These are phyloP conservation scores for Lecanicillium sp. DNA, from an alignment of 2,329 filamentous ascomycete genomes.

Conservation along the genomic window DNA sequence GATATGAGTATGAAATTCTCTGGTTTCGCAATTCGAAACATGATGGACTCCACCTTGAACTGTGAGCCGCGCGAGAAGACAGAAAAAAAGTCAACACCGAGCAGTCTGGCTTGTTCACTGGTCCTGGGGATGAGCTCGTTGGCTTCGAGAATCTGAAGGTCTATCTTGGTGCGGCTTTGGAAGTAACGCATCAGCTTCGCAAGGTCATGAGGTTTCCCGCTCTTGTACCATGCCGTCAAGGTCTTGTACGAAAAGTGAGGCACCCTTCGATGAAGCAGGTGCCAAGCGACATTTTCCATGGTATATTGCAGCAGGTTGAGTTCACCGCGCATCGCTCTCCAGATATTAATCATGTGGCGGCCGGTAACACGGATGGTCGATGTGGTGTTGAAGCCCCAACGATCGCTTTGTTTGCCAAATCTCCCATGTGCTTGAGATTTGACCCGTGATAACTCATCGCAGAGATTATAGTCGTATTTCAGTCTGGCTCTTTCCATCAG, in stretches of 20 bases:
- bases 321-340: constrained; percentile 92
- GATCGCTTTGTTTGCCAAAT: constrained; percentile 79
- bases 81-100: constrained; percentile 95
- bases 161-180: constrained; percentile 64
- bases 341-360: constrained; percentile 93
- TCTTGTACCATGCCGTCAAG: constrained; percentile 76
- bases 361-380: constrained; percentile 91
- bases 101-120: constrained; percentile 85
- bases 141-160: constrained; percentile 84
- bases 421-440: constrained; percentile 76
- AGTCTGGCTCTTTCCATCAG: constrained; percentile 80
- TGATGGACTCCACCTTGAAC: constrained; percentile 97
- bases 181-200: constrained; percentile 75
- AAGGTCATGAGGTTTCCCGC: constrained; percentile 61
- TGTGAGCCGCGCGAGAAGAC: constrained; percentile 93
- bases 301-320: constrained; percentile 89
- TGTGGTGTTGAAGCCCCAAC: constrained; percentile 91
- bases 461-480: constrained; percentile 86
- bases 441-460: constrained; percentile 85
- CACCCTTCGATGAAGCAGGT: constrained; percentile 78
- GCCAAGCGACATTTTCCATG: constrained; percentile 92
- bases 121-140: constrained; percentile 86
- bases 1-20: constrained; percentile 90
- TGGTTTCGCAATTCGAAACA: constrained; percentile 97
- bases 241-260: constrained; percentile 79